Conservation (phyloP, 106 monocot species). For the Posidonia australis region DNA sequence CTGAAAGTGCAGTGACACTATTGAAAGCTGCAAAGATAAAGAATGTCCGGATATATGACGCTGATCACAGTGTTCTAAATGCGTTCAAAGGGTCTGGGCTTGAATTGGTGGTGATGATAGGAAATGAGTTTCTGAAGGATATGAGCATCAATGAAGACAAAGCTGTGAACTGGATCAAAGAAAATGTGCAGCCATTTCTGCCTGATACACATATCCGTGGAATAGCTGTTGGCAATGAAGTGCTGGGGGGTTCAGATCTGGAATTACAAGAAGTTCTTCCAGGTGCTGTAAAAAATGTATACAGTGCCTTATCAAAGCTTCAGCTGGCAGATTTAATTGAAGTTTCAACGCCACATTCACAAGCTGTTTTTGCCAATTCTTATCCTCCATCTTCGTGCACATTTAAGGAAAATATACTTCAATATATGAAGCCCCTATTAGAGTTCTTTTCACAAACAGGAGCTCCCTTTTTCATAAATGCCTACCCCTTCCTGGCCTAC, state of each 20-base stretch:
- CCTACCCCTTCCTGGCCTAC: constrained; percentile 78
- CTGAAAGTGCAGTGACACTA: constrained; percentile 54
- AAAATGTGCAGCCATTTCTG: constrained; percentile 65
- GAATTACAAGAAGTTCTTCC: constrained; percentile 40
- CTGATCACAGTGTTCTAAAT: constrained; percentile 55
- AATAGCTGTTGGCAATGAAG: constrained; percentile 76
- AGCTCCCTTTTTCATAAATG: constrained; percentile 58
- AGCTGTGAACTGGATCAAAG: constrained; percentile 67
- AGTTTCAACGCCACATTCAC: constrained; percentile 61
- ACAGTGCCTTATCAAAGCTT: constrained; percentile 38
- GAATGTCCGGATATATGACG: constrained; percentile 73
- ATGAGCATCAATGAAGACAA: constrained; percentile 38
- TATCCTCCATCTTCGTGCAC: constrained; percentile 70
- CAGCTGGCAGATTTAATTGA: constrained; percentile 38
- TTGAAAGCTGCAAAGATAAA: constrained; percentile 62
- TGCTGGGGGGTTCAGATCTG: constrained; percentile 50
- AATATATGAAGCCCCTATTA: constrained; percentile 58
- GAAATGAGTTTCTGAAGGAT: constrained; percentile 51
- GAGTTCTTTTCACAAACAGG: constrained; percentile 44
- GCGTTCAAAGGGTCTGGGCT: constrained; percentile 80
- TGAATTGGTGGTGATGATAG: constrained; percentile 38
- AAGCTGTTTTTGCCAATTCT: constrained; percentile 59
- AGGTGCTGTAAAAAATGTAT: constrained; percentile 64
- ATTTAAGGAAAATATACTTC: constrained; percentile 39
- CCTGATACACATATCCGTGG: constrained; percentile 57